Base-by-base conservation (phyloP, 306 rosid species). In the Corylus americana region DNA sequence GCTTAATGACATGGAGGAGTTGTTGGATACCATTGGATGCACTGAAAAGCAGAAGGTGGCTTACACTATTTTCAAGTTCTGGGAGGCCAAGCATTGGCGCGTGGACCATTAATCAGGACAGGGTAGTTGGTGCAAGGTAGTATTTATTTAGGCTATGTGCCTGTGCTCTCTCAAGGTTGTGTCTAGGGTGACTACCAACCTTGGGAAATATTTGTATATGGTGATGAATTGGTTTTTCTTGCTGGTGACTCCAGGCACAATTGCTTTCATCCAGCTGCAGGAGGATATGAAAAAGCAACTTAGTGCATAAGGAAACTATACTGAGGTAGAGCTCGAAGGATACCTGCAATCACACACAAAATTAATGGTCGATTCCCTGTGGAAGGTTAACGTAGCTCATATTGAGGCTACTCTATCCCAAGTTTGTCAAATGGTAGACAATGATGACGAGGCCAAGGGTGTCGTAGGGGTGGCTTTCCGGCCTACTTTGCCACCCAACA, bases 351-450 rank as follows among this genome's bases (percentile, higher is more conserved):
- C 96, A 64, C 91, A 95, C 84, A 95, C 92, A 86, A 91, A 91
- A 71, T 44, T 92, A 87, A 95, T 95, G 98, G 90, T 85, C 49
- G 98, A 95, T 88, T 95, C 98, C 74, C 87, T 95, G 79, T 95
- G 98, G 98, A 95, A 95, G 89, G 95, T 95, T 80, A 95, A 95
- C 62, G 98, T 95, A 51, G 97, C 98, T 17, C 98, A 95, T 81
- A 95, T 95, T 79, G 98, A 95, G 92, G 94, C 96, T 76, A 95
- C 98, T 49, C 93, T 95, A 77, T 95, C 98, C 64, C 98, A 92
- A 7, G 98, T 95, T 80, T 95, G 98, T 84, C 98, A 91, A 82
- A 91, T 89, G 97, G 98, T 95, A 22, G 25, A 22, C 25, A 22
- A 22, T 22, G 25, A 22, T 22, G 25, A 22, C 0, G 25, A 22